These are phyloP conservation scores for Russula ochroleuca DNA, from an alignment of 768 basidiomycete species.

Conservation along the genomic window DNA sequence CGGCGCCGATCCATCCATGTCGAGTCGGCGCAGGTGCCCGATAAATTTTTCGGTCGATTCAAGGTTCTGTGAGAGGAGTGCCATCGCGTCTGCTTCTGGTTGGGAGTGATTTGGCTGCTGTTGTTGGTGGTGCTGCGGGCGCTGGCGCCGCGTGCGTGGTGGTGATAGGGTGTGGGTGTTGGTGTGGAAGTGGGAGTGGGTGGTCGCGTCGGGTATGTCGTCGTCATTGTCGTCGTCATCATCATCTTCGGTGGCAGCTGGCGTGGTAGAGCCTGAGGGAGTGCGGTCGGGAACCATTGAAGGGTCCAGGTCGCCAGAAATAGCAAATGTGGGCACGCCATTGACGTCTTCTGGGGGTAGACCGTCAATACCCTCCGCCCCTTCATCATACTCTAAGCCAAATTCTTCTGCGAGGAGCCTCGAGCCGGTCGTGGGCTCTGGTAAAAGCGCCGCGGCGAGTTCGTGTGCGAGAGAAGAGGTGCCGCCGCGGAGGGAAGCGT, in stretches of 20 bases:
- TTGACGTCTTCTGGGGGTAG: slow-evolving; percentile 22
- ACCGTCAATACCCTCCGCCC: slow-evolving; percentile 73
- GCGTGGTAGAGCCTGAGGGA: slow-evolving; percentile 8
- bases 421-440: slow-evolving; percentile 75
- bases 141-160: slow-evolving; percentile 31
- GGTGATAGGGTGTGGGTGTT: slow-evolving; percentile 31
- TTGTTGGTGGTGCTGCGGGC: slow-evolving; percentile 27
- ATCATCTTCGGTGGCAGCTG: slow-evolving; percentile 32
- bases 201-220: slow-evolving; percentile 42
- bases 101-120: slow-evolving; percentile 30
- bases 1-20: slow-evolving; percentile 43
- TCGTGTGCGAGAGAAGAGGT: slow-evolving; percentile 74
- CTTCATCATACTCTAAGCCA: slow-evolving; percentile 85
- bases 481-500: slow-evolving; percentile 45
- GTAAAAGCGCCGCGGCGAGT: slow-evolving; percentile 81
- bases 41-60: slow-evolving; percentile 77
- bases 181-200: slow-evolving; percentile 36
- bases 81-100: slow-evolving; percentile 58
- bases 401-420: slow-evolving; percentile 82
- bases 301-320: slow-evolving; percentile 33
- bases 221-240: slow-evolving; percentile 13
- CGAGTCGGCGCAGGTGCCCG: slow-evolving; percentile 62
- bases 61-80: slow-evolving; percentile 66
- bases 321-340: slow-evolving; percentile 35
- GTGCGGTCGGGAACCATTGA: slow-evolving; percentile 17